Evolutionary conservation across 768 basidiomycete species (phyloP), one percentile per base, ranked within the genome.

Genomic region (Podaxis rugospora): DNA sequence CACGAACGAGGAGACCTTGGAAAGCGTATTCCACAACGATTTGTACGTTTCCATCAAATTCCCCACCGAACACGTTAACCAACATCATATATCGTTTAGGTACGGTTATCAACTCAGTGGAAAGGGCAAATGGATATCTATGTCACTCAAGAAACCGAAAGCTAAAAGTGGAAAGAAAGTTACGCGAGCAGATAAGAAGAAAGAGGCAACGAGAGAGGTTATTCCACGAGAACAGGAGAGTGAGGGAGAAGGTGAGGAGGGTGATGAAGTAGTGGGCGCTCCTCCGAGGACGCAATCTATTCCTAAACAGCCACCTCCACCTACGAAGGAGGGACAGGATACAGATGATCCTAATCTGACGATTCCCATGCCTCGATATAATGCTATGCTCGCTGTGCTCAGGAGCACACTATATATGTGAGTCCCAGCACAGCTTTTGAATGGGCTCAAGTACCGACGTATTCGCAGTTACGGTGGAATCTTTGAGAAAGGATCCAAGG

Each of bases 11-110:
- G 95, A 97, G 67, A 85, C 82, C 2, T 70, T 97, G 63, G 89
- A 93, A 60, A 93, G 90, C 62, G 79, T 87, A 1, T 96, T 96
- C 70, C 90, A 89, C 79, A 93, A 94, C 62, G 93, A 95, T 66
- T 64, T 95, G 91, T 92, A 62, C 63, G 84, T 71, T 21, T 21
- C 2, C 44, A 49, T 16, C 25, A n/a, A 35, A n/a, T n/a, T 35
- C 5, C 6, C n/a, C 42, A 16, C 39, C 49, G 14, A 36, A 10
- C 11, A 36, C 16, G 42, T 7, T 16, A 32, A 44, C 14, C 11
- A 21, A 36, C 18, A 55, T 40, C 2, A 21, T 35, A 37, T 3
- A 23, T 13, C 9, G 9, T 56, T 0, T 62, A 93, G 92, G 63
- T 91, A 87, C 69, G 92, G 86, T 0, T 95, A 95, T 70, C 89